phyloP scores from a whole-genome alignment of 208 protist genomes.

The Leishmania martiniquensis region DNA sequence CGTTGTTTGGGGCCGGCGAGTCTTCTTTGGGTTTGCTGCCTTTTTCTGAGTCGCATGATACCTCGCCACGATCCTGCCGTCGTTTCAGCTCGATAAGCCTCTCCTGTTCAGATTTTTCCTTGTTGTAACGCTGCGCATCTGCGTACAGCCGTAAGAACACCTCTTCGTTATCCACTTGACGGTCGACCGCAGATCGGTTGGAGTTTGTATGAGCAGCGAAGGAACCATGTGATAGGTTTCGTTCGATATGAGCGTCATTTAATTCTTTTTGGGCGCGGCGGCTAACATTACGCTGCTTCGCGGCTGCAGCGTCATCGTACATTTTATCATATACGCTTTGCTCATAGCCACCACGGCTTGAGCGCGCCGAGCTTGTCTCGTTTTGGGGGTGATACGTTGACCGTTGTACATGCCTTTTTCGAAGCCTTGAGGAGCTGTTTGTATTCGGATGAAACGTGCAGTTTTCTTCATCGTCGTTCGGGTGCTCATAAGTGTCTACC shows the following conservation, averaged over 20 bases:
- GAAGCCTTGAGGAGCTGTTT: slow-evolving; percentile 10
- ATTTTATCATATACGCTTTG: slow-evolving; percentile 16
- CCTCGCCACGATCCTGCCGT: slow-evolving; percentile 30
- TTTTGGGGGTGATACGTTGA: slow-evolving; percentile 4
- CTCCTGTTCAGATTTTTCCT: slow-evolving; percentile 39
- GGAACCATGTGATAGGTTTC: slow-evolving; percentile 6
- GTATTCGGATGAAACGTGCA: slow-evolving; percentile 54
- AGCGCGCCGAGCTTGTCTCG: neutral
- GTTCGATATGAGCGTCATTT: slow-evolving; percentile 6
- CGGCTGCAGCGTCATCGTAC: slow-evolving; percentile 23
- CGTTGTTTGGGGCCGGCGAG: neutral
- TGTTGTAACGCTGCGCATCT: slow-evolving; percentile 57
- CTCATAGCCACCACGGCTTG: slow-evolving; percentile 20
- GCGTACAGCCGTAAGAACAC: slow-evolving; percentile 70
- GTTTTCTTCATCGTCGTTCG: slow-evolving; percentile 35
- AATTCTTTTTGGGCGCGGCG: slow-evolving; percentile 2
- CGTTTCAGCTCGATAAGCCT: slow-evolving; percentile 29
- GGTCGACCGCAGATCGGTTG: slow-evolving; percentile 1
- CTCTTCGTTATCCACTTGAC: neutral
- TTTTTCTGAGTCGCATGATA: slow-evolving; percentile 11
- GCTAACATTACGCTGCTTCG: neutral
- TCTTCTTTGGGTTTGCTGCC: neutral
- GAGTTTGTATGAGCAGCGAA: slow-evolving; percentile 2
- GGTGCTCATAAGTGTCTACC: slow-evolving; percentile 7
- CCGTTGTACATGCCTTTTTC: neutral